Evolutionary conservation across 306 rosid genomes (phyloP), one percentile per base, ranked within the genome.

Genomic region (Acacia confusa): DNA sequence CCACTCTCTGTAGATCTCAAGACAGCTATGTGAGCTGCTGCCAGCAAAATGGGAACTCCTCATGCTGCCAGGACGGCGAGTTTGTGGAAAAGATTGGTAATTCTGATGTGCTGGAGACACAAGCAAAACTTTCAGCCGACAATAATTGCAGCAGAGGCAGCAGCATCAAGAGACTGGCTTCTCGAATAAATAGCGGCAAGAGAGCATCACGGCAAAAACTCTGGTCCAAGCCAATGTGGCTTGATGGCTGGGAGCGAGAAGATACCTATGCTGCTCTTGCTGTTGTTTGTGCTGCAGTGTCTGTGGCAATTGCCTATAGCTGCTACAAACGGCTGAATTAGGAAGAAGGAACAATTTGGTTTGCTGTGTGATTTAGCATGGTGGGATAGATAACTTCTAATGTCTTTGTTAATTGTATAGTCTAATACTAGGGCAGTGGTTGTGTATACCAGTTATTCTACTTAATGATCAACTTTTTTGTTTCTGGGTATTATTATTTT

Each of bases 181-280:
- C 91, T 19, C 83, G 81, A 78, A 77, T 63, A 73, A 94, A 77
- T 53, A 79, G 92, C 27, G 78, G 89, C 34, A 93, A 90, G 86
- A 89, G 86, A 83, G 82, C 86, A 28, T 73, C 84, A 0, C 86
- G 87, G 70, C 40, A 36, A 36, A 93, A 84, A 82, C 89, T 86
- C 75, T 84, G 86, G 66, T 79, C 95, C 2, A 72, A 85, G 93
- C 95, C 98, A 24, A 79, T 92, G 19, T 92, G 97, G 95, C 86
- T 91, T 12, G 94, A 92, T 74, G 85, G 90, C 82, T 95, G 99
- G 99, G 97, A 95, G 80, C 89, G 83, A 8, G 99, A 95, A 84
- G 99, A 95, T 85, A 90, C 97, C 2, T 88, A 89, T 38, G 98
- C 98, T 3, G 95, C 90, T 65, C 84, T 92, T 45, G 94, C 97